phyloP scores from a whole-genome alignment of 2,329 filamentous ascomycete genomes.

The Clarireedia sp. region DNA sequence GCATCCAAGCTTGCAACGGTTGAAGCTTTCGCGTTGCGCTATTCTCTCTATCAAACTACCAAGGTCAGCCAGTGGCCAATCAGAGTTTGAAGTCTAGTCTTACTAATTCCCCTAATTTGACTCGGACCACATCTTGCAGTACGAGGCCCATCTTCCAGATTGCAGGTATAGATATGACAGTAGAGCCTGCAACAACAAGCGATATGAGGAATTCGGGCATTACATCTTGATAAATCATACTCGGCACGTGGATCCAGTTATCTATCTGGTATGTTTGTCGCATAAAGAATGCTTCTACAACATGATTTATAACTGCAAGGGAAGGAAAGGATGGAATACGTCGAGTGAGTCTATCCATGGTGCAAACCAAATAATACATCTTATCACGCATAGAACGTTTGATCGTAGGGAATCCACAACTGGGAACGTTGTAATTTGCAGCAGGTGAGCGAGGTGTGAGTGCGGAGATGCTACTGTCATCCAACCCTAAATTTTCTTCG shows the following conservation, averaged over 20 bases:
- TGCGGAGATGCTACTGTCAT: constrained; percentile 17
- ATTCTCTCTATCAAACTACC: constrained; percentile 41
- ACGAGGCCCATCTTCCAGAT: constrained; percentile 22
- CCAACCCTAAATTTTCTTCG: constrained; percentile 13
- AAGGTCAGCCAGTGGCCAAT: neutral
- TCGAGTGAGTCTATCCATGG: constrained; percentile 1
- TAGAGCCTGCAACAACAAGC: constrained; percentile 15
- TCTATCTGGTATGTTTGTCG: constrained; percentile 12
- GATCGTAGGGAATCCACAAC: neutral
- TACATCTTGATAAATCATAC: constrained; percentile 3
- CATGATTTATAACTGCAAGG: constrained; percentile 13
- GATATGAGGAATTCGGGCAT: constrained; percentile 14
- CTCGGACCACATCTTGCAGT: constrained; percentile 17
- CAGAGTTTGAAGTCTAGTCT: neutral
- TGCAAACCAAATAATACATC: constrained; percentile 3
- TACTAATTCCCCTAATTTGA: constrained; percentile 12
- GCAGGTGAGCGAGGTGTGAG: constrained; percentile 13
- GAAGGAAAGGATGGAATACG: constrained; percentile 14
- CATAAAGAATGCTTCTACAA: constrained; percentile 15
- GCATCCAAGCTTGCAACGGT: constrained; percentile 41
- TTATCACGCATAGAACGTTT: neutral
- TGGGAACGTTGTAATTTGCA: constrained; percentile 10
- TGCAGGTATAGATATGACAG: constrained; percentile 15
- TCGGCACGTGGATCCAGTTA: constrained; percentile 14
- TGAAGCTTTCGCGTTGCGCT: constrained; percentile 42